Evolutionary conservation across 2,329 filamentous ascomycete species (phyloP).

Genomic region (Xylaria sp.): DNA sequence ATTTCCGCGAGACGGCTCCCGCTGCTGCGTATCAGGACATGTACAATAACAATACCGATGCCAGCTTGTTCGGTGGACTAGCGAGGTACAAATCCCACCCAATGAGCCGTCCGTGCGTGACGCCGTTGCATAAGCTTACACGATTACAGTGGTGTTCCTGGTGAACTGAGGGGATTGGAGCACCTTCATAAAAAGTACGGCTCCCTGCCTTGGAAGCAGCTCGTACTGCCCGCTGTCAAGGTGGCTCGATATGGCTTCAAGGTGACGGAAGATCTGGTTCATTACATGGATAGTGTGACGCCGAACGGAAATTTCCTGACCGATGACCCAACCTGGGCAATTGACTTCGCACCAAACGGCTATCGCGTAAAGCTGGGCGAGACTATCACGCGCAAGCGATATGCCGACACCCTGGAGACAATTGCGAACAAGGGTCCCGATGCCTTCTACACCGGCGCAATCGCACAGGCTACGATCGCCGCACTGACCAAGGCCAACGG

Average conservation of each 20-base stretch:
- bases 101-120: not conserved
- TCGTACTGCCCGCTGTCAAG: conserved; percentile 76
- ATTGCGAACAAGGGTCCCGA: conserved; percentile 56
- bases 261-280: conserved; percentile 72
- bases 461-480: conserved; percentile 57
- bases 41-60: conserved; percentile 75
- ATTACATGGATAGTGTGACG: conserved; percentile 68
- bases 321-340: conserved; percentile 77
- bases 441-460: conserved; percentile 57
- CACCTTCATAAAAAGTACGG: conserved; percentile 77
- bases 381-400: conserved; percentile 58
- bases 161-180: conserved; percentile 77
- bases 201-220: conserved; percentile 69
- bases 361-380: conserved; percentile 48
- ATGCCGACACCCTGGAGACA: conserved; percentile 65
- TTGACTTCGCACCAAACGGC: conserved; percentile 75
- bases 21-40: conserved; percentile 82
- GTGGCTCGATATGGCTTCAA: conserved; percentile 78
- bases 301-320: conserved; percentile 70
- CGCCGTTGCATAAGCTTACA: conserved; percentile 9
- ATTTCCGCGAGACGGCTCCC: conserved; percentile 87
- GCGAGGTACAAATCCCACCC: conserved; percentile 68
- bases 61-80: conserved; percentile 74
- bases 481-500: conserved; percentile 72
- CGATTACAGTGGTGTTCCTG: conserved; percentile 67